A percentile compares a stretch with the other conserved stretches of the same genome.
These are phyloP conservation scores for Isoetes taiwanensis DNA, from an alignment of 75 land plant genomes.

Conservation along the genomic window DNA sequence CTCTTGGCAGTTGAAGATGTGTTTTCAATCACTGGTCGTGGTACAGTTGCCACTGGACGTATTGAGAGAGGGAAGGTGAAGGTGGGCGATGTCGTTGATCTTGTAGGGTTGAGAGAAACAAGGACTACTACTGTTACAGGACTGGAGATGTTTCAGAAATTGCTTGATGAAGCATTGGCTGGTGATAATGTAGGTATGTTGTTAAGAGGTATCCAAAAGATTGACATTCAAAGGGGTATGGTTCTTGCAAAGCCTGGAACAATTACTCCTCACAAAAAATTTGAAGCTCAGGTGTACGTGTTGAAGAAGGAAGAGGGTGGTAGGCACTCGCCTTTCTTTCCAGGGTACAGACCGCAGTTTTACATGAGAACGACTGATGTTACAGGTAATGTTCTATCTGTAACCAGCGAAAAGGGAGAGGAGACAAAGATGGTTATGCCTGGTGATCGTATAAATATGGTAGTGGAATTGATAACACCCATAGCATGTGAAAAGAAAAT, in stretches of 20 bases:
- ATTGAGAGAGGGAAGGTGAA: constrained; percentile 74
- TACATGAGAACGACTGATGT: constrained; percentile 97
- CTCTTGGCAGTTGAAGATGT: constrained; percentile 85
- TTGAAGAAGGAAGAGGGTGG: constrained; percentile 92
- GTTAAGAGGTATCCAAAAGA: constrained; percentile 58
- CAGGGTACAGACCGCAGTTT: constrained; percentile 77
- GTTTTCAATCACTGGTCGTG: constrained; percentile 93
- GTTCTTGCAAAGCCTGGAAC: constrained; percentile 76
- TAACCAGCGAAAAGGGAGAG: constrained; percentile 83
- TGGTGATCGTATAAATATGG: constrained; percentile 88
- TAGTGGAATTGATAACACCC: constrained; percentile 62
- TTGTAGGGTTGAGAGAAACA: constrained; percentile 74
- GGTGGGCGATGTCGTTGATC: constrained; percentile 72
- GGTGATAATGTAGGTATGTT: constrained; percentile 81
- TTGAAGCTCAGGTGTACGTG: constrained; percentile 60
- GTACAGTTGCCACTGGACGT: constrained; percentile 91
- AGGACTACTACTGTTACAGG: constrained; percentile 79
- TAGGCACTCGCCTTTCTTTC: constrained; percentile 75
- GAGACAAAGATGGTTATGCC: constrained; percentile 99
- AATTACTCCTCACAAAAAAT: constrained; percentile 63
- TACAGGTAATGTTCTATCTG: constrained; percentile 58
- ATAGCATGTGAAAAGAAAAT: constrained; percentile 87
- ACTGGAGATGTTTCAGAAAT: constrained; percentile 95
- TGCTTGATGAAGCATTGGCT: constrained; percentile 67
- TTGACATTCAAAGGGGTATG: constrained; percentile 76